A percentile compares a stretch with the other conserved stretches of the same genome.
Conservation (phyloP, 768 basidiomycete species). For the Suillus spraguei region DNA sequence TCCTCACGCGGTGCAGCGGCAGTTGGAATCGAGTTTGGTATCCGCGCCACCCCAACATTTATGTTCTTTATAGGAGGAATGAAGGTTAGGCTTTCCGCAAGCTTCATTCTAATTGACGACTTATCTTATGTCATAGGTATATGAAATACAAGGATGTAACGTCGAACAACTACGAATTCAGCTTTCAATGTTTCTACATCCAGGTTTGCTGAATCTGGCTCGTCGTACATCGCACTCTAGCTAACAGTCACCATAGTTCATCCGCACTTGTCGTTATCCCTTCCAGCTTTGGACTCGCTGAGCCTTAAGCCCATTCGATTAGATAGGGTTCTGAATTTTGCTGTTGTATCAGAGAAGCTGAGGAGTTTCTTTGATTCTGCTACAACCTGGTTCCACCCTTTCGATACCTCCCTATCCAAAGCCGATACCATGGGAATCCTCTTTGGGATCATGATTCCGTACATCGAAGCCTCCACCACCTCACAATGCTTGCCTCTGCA, state of each 20-base stretch:
- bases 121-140: slow-evolving; percentile 42
- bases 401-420: slow-evolving; percentile 14
- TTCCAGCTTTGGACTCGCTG: slow-evolving; percentile 62
- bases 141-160: slow-evolving; percentile 75
- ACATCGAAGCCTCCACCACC: slow-evolving; percentile 58
- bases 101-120: background rate
- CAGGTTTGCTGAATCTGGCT: slow-evolving; percentile 80
- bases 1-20: slow-evolving; percentile 57
- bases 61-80: slow-evolving; percentile 80
- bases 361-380: slow-evolving; percentile 58
- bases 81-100: slow-evolving; percentile 46
- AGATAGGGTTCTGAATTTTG: slow-evolving; percentile 66
- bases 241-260: slow-evolving; percentile 55
- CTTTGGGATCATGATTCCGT: slow-evolving; percentile 53
- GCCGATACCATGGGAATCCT: slow-evolving; percentile 52
- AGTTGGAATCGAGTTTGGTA: slow-evolving; percentile 63
- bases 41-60: slow-evolving; percentile 86
- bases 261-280: slow-evolving; percentile 60
- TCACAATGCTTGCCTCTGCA: slow-evolving; percentile 27
- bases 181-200: slow-evolving; percentile 71
- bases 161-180: slow-evolving; percentile 68
- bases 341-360: slow-evolving; percentile 64
- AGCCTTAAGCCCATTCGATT: slow-evolving; percentile 79
- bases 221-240: background rate
- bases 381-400: slow-evolving; percentile 35